phyloP scores from a whole-genome alignment of 2,329 filamentous ascomycete genomes.

The Pestalotiopsis sp. region DNA sequence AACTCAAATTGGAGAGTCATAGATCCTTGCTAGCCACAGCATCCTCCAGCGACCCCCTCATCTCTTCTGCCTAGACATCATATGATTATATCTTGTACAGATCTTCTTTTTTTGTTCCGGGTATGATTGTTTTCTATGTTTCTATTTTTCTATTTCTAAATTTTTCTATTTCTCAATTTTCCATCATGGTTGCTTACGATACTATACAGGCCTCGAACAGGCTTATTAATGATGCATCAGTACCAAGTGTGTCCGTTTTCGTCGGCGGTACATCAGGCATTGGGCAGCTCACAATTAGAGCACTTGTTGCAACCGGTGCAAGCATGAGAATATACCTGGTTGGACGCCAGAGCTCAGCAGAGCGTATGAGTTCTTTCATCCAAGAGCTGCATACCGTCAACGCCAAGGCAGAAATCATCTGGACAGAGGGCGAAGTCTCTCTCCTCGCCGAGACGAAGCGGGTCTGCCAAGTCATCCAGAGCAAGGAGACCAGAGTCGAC shows the following conservation, averaged over 20 bases:
- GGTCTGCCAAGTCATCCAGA: constrained; percentile 39
- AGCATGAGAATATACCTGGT: constrained; percentile 43
- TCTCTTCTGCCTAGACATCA: too few relatives aligned
- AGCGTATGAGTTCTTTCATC: constrained; percentile 33
- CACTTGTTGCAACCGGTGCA: constrained; percentile 35
- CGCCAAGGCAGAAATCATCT: constrained; percentile 41
- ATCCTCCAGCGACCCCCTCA: too few relatives aligned
- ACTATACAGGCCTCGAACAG: constrained; percentile 40
- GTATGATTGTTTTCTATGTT: background rate
- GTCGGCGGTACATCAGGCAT: constrained; percentile 49
- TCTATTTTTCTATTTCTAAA: too few relatives aligned
- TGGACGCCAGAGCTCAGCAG: constrained; percentile 39
- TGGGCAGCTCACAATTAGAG: constrained; percentile 40
- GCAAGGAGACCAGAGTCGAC: constrained; percentile 39
- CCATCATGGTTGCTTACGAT: constrained; percentile 35
- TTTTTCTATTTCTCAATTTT: background rate
- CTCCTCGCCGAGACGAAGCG: constrained; percentile 43
- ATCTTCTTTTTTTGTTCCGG: background rate
- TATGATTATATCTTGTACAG: too few relatives aligned
- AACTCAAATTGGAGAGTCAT: too few relatives aligned
- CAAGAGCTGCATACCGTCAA: constrained; percentile 37
- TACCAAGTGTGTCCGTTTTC: constrained; percentile 42
- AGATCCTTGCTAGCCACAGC: too few relatives aligned
- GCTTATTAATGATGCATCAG: constrained; percentile 37
- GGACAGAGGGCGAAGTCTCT: constrained; percentile 44